These are phyloP conservation scores for Osmanthus fragrans DNA, from an alignment of 257 asterid genomes.

Conservation along the genomic window DNA sequence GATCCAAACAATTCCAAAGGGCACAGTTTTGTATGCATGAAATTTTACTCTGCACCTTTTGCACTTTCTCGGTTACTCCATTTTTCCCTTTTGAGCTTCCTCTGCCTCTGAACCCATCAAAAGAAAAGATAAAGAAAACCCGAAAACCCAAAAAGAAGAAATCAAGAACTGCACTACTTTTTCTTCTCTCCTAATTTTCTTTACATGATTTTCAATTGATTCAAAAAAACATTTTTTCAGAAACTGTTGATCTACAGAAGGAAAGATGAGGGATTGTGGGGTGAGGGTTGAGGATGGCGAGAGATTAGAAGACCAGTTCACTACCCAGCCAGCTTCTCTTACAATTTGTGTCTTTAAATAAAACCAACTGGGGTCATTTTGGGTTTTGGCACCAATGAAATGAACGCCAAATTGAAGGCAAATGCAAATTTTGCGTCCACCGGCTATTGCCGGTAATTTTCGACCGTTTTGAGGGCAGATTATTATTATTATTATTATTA, in stretches of 20 bases:
- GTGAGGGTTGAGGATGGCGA: not conserved
- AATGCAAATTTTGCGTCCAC: constrained; percentile 42
- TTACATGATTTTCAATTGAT: constrained; percentile 52
- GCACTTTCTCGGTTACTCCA: constrained; percentile 54
- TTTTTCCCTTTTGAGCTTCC: constrained; percentile 38
- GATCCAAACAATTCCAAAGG: constrained; percentile 58
- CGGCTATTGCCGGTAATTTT: constrained; percentile 30
- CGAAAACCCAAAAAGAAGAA: constrained; percentile 23
- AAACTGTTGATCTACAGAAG: constrained; percentile 50
- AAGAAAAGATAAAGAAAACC: constrained; percentile 21
- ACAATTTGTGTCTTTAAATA: constrained; percentile 62
- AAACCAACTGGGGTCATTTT: constrained; percentile 42
- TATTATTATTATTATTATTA: not conserved
- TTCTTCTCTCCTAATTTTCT: constrained; percentile 10
- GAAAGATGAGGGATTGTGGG: not conserved
- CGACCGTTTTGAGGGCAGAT: constrained; percentile 9
- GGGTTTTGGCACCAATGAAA: constrained; percentile 36
- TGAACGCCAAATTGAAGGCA: constrained; percentile 51
- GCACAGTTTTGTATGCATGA: constrained; percentile 58
- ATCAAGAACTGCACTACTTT: constrained; percentile 27
- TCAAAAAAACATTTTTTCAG: not conserved
- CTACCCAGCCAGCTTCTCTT: constrained; percentile 42
- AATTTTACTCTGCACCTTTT: constrained; percentile 32
- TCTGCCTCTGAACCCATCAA: constrained; percentile 58
- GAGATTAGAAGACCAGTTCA: constrained; percentile 21